Base-by-base conservation (phyloP, 257 asterid species). In the Nicotiana attenuata region DNA sequence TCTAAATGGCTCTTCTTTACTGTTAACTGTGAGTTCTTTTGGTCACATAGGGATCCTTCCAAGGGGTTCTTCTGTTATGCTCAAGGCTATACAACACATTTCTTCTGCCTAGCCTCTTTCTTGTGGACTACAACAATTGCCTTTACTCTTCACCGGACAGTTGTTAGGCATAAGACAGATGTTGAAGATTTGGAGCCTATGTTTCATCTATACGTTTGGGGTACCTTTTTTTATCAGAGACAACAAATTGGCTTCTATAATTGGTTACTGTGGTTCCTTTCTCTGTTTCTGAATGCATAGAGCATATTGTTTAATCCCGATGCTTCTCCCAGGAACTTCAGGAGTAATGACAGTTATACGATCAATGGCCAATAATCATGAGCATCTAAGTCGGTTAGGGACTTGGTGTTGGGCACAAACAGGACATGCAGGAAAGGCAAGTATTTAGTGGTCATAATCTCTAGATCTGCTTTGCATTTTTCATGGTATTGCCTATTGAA, bases 121-220 rank as follows among this genome's bases (percentile, higher is more conserved):
- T 84, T 96, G 33, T 96, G 99, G 99, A 94, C 99, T 41, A 94
- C 98, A 20, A 92, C 97, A 69, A 96, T 96, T 80, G 99, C 99
- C 78, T 94, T 96, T 84, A 94, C 99, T 73, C 91, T 96, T 56
- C 98, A 96, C 89, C 92, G 98, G 38, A 96, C 99, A 17, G 99
- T 96, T 87, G 99, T 96, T 84, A 93, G 98, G 79, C 99, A 94
- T 87, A 94, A 96, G 90, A 90, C 98, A 26, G 99, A 96, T 69
- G 99, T 96, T 81, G 98, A 96, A 89, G 99, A 96, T 88, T 90
- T 96, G 86, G 99, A 94, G 89, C 94, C 98, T 63, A 88, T 96
- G 97, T 96, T 96, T 90, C 99, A 96, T 87, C 89, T 96, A 86
- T 96, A 90, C 82, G 98, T 94, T 77, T 96, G 99, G 99, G 99